Evolutionary conservation across 805 yeast genomes (phyloP).

Genomic region (Zygotorulaspora danielsina): DNA sequence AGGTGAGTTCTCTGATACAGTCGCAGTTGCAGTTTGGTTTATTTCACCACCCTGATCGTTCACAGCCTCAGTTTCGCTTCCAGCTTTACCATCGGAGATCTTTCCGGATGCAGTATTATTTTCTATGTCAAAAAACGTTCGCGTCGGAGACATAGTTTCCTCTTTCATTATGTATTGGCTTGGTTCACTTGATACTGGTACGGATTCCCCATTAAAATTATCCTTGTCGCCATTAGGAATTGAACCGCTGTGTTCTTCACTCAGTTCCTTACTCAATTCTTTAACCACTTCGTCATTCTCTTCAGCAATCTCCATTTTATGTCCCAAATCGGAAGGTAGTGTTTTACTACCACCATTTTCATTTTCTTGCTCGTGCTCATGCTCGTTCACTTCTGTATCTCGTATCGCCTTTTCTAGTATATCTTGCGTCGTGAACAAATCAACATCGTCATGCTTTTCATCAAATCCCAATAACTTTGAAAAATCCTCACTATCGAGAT

Average conservation of each 20-base stretch:
- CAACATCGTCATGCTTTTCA: constrained; percentile 33
- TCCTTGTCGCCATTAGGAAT: background rate
- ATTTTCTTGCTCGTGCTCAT: constrained; percentile 11
- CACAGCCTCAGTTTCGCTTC: background rate
- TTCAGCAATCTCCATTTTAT: too few species aligned
- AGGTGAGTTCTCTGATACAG: background rate
- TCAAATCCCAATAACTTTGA: constrained; percentile 34
- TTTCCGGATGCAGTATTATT: background rate
- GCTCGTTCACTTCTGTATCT: constrained; percentile 5
- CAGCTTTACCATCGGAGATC: background rate
- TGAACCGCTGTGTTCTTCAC: constrained; percentile 2
- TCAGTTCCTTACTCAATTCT: constrained; percentile 1
- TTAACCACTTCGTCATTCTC: too few species aligned
- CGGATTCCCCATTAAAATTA: background rate
- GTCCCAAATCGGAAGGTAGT: too few species aligned
- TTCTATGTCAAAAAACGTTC: constrained; percentile 7
- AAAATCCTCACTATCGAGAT: constrained; percentile 30
- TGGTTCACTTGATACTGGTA: background rate
- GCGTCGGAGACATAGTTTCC: constrained; percentile 7
- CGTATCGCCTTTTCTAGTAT: constrained; percentile 19
- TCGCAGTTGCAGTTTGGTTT: background rate
- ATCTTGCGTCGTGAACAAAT: constrained; percentile 19
- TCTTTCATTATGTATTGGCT: constrained; percentile 3
- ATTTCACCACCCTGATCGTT: background rate
- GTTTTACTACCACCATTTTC: too few species aligned